Base-by-base conservation (phyloP, 2,329 filamentous ascomycete species). In the Mycocentrospora acerina region DNA sequence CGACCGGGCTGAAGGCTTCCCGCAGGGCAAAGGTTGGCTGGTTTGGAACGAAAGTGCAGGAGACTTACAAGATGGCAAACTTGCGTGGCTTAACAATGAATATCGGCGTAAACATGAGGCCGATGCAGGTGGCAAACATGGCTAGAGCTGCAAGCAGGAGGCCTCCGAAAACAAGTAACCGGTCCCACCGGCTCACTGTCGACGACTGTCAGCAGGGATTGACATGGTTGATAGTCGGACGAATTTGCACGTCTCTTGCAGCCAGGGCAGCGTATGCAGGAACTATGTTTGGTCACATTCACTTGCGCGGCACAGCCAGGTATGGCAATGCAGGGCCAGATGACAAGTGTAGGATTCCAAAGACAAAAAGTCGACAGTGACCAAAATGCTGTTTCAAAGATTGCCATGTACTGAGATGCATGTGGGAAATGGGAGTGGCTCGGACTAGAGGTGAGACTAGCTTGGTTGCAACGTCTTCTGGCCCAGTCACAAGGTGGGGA, bases 181-280 rank as follows among this genome's bases (percentile, higher is more conserved):
- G 87, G 72, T 98, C 93, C 93, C 91, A 97, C 73, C 91, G 82
- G 73, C 89, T 95, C 75, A 98, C 93, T 97, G 71, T 37, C 48
- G 41, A 37, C 35, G 56, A 36, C 37, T 42, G 60, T 67, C 50
- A 67, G 62, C 54, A 46, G 48, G 50, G 53, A 64, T 50, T 33
- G 45, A 44, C 35, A 30, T 40, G 36, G 47, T 42, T 33, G 24
- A 48, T 48, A 43, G 56, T 51, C 47, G 45, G 55, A 51, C 53
- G 19, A 22, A 6, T 54, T 47, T 39, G 60, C 62, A 64, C 60
- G 61, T 59, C 48, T 60, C 46, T 57, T 66, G 61, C 68, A 67
- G 48, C 43, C 56, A 55, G 43, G 54, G 55, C 49, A 48, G 52
- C 61, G 52, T 55, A 70, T 62, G 69, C 67, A 71, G 69, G 69